Percentiles rank a stretch among this genome's conserved stretches.
phyloP scores from a whole-genome alignment of 1,284 basidiomycete species.

The Malassezia obtusa region DNA sequence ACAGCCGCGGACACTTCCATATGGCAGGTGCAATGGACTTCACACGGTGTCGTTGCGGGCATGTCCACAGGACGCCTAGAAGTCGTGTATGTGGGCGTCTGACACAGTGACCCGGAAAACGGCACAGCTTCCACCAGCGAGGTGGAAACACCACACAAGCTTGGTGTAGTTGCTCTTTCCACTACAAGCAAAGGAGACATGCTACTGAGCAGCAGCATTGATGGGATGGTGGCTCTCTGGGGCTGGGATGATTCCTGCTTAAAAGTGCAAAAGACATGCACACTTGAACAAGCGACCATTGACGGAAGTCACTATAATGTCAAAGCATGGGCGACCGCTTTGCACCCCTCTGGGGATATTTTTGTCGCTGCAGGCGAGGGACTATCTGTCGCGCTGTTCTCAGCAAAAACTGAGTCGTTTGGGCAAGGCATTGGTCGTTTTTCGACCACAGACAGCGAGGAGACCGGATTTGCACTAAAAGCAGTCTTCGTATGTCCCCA shows the following conservation, averaged over 20 bases:
- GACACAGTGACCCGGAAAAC: background rate
- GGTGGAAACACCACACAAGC: background rate
- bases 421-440: conserved; percentile 1
- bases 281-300: background rate
- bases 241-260: background rate
- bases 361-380: conserved; percentile 9
- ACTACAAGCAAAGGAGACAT: background rate
- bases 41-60: background rate
- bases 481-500: conserved; percentile 6
- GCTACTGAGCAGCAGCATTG: conserved; percentile 10
- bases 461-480: background rate
- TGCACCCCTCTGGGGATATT: background rate
- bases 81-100: background rate
- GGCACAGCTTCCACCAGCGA: background rate
- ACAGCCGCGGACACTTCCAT: background rate
- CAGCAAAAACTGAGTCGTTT: conserved; percentile 6
- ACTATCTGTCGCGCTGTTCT: background rate
- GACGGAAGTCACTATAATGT: background rate
- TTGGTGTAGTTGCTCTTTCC: conserved; percentile 8
- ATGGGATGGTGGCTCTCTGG: conserved; percentile 10
- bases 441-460: background rate
- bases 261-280: background rate
- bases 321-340: conserved; percentile 5
- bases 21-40: conserved; percentile 6
- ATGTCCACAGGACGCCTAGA: conserved; percentile 1